Evolutionary conservation across 2,329 filamentous ascomycete genomes (phyloP).

Genomic region (Claviceps sp.): DNA sequence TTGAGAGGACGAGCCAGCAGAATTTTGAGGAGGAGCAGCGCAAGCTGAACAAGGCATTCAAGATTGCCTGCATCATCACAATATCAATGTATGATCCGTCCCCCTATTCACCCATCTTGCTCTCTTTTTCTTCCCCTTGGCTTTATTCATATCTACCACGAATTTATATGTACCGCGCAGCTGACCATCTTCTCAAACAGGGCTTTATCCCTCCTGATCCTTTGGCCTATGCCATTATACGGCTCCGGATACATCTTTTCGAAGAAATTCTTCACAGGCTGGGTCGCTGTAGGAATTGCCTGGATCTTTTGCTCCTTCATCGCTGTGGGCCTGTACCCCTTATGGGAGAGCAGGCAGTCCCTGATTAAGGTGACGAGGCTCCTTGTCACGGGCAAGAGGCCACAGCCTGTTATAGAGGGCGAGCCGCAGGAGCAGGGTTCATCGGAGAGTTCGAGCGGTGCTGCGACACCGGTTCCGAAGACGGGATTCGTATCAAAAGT

Average conservation of each 20-base stretch:
- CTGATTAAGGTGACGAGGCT: constrained; percentile 10
- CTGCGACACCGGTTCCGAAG: constrained; percentile 3
- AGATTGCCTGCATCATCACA: constrained; percentile 27
- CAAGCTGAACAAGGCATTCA: constrained; percentile 40
- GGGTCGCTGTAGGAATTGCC: constrained; percentile 56
- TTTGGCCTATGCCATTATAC: constrained; percentile 92
- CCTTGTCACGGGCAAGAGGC: constrained; percentile 8
- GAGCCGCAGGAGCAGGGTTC: neutral
- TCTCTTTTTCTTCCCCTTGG: neutral
- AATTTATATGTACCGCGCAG: neutral
- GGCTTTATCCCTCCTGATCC: constrained; percentile 58
- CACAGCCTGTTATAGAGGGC: neutral
- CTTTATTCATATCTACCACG: neutral
- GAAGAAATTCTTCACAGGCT: constrained; percentile 55
- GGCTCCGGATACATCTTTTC: constrained; percentile 57
- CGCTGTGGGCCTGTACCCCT: constrained; percentile 67
- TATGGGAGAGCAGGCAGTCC: constrained; percentile 65
- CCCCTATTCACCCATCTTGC: too few species aligned
- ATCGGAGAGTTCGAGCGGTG: constrained; percentile 3
- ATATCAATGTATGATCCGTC: constrained; percentile 15
- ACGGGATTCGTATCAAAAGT: neutral
- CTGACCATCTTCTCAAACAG: constrained; percentile 2
- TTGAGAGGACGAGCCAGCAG: constrained; percentile 10
- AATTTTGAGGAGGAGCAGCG: constrained; percentile 31
- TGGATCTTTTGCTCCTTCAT: constrained; percentile 61